Base-by-base conservation (phyloP, 148 eudicot species). In the Silene uniflora region DNA sequence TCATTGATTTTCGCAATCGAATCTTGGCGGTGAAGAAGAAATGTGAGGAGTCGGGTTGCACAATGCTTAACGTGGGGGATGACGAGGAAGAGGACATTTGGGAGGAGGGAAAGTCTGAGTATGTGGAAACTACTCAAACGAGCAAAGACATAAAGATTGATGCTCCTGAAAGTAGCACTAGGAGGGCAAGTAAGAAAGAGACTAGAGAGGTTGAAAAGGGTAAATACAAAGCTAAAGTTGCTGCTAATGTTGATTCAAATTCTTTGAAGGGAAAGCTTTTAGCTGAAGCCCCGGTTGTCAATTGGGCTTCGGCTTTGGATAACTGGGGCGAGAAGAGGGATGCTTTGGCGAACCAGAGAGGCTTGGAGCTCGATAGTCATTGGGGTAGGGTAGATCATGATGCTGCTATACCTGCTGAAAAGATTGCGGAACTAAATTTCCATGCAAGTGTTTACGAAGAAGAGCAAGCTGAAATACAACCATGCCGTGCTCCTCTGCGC, bases 311-410 rank as follows among this genome's bases (percentile, higher is more conserved):
- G 9, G 89, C 84, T 62, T 81, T 95, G 90, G 92, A 88, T 78
- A 80, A 79, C 46, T 95, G 97, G 98, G 98, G 93, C 46, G 81
- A 88, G 59, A 81, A 86, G 32, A 72, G 89, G 73, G 98, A 90
- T 75, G 76, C 71, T 62, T 76, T 95, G 84, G 97, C 97, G 27
- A 88, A 95, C 82, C 97, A 92, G 77, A 89, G 98, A 77, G 98
- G 98, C 61, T 79, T 95, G 79, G 98, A 95, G 74, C 89, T 95
- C 14, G 97, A 92, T 23, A 69, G 85, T 35, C 98, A 95, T 75
- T 94, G 97, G 97, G 97, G 97, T 69, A 84, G 96, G 84, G 87
- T 95, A 55, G 97, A 95, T 78, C 59, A 80, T 69, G 97, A 95
- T 76, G 93, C 92, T 32, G 86, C 87, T 78, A 90, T 95, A 69